Base-by-base conservation (phyloP, 1,139 yeast species). In the Debaryomyces sp. region DNA sequence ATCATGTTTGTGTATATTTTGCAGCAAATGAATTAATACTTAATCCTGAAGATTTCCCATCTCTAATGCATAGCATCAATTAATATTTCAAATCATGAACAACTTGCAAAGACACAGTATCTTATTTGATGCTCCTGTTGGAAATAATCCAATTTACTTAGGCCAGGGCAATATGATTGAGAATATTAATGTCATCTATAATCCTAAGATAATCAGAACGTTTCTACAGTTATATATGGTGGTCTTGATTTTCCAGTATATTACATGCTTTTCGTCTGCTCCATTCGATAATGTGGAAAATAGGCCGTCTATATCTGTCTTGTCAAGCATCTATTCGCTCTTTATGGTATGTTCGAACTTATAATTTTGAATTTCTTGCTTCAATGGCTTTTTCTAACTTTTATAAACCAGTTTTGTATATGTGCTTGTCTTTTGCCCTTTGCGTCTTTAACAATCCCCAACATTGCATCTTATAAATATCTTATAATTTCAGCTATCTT, bases 281-380 rank as follows among this genome's bases (percentile, higher is more conserved):
- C 80, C 82, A 1, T 74, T 73, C 51, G 76, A 77, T 18, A 71
- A 67, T 15, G 68, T 79, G 6, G 68, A 65, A 29, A 68, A 75
- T 46, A 59, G 78, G 24, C 82, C 83, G 0, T 47, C 61, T 1
- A 54, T 69, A 2, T 53, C 62, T 3, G 50, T 68, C 1, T 52
- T 75, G 2, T 64, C 72, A 4, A 58, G 60, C 29, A 48, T 68
- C n/a, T 68, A 56, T 48, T 58, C 67, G 38, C 47, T 69, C 7
- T 45, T 66, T 6, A 62, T 66, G 67, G 75, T 70, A 62, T 36
- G 73, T 59, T 38, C 18, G 17, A 35, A 24, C 23, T 24, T 1
- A 12, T n/a, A 18, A 9, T 7, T n/a, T 17, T 17, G 15, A 9
- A 23, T 18, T 18, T 18, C 21, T 18, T 18, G 21, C 21, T 33